phyloP scores from a whole-genome alignment of 805 yeast genomes.

The Pichia rugopelliculosa region DNA sequence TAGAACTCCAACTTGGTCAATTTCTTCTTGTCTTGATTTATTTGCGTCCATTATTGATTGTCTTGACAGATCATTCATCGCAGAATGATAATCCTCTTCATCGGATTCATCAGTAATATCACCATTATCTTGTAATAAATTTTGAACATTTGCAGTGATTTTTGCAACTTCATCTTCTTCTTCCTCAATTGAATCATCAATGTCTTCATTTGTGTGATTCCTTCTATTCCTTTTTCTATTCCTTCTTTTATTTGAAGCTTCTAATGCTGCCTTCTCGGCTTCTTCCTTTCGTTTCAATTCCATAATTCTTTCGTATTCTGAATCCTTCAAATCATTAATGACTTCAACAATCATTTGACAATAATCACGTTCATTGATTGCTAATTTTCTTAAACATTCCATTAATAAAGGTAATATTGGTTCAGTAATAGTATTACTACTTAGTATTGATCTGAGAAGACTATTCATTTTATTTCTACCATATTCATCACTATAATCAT shows the following conservation, averaged over 20 bases:
- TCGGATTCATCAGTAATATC: conserved; percentile 9
- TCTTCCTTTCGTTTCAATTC: not conserved
- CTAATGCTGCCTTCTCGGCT: not conserved
- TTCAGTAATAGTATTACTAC: conserved; percentile 50
- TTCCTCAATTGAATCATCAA: conserved; percentile 3
- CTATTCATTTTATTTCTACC: conserved; percentile 75
- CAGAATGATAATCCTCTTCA: conserved; percentile 22
- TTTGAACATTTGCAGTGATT: not conserved
- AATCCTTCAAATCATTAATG: conserved; percentile 76
- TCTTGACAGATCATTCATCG: conserved; percentile 25
- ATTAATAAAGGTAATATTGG: conserved; percentile 48
- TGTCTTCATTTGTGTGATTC: not conserved
- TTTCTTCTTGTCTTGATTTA: conserved; percentile 26
- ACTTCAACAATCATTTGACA: conserved; percentile 79
- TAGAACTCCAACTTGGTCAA: conserved; percentile 33
- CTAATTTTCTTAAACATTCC: conserved; percentile 58
- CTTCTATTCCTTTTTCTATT: not conserved
- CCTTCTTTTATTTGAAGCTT: not conserved
- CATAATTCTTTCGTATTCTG: conserved; percentile 32
- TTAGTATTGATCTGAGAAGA: conserved; percentile 50
- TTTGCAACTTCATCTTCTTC: not conserved
- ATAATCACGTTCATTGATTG: conserved; percentile 78
- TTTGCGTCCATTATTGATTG: conserved; percentile 28
- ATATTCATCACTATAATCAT: conserved; percentile 84
- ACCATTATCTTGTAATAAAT: conserved; percentile 1